A percentile compares a stretch with the other conserved stretches of the same genome.
These are phyloP conservation scores for Fusarium proliferatum DNA, from an alignment of 2,329 filamentous ascomycete species.

Conservation along the genomic window DNA sequence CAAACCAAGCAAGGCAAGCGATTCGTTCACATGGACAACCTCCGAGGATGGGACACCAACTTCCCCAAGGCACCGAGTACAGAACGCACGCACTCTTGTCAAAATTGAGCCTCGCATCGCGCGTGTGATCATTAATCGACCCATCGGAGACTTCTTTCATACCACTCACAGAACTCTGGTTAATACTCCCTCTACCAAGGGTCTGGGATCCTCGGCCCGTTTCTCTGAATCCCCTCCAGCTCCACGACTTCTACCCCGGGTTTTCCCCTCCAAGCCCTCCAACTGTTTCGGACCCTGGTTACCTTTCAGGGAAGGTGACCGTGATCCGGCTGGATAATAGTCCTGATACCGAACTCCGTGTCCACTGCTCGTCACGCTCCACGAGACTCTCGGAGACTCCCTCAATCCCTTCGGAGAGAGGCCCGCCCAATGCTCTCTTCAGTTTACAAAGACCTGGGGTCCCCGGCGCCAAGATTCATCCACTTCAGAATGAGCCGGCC, in stretches of 20 bases:
- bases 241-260: slow-evolving; percentile 41
- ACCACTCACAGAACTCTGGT: slow-evolving; percentile 32
- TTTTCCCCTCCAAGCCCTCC: slow-evolving; percentile 40
- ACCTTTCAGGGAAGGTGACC: slow-evolving; percentile 36
- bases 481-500: slow-evolving; percentile 21
- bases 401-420: neutral
- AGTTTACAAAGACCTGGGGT: slow-evolving; percentile 7
- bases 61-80: neutral
- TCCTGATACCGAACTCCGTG: slow-evolving; percentile 2
- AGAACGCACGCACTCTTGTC: slow-evolving; percentile 2
- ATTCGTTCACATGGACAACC: slow-evolving; percentile 32
- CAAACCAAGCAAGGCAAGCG: slow-evolving; percentile 5
- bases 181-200: slow-evolving; percentile 28
- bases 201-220: slow-evolving; percentile 45
- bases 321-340: slow-evolving; percentile 15
- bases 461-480: slow-evolving; percentile 20
- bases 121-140: slow-evolving; percentile 41
- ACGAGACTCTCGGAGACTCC: neutral
- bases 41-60: slow-evolving; percentile 16
- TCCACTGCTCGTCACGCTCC: neutral
- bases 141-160: slow-evolving; percentile 32
- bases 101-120: slow-evolving; percentile 13
- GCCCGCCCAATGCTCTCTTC: neutral
- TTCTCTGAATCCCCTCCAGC: slow-evolving; percentile 33
- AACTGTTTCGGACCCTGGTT: slow-evolving; percentile 29